Conservation (phyloP, 2,329 filamentous ascomycete species). For the Stachybotrys chartarum region DNA sequence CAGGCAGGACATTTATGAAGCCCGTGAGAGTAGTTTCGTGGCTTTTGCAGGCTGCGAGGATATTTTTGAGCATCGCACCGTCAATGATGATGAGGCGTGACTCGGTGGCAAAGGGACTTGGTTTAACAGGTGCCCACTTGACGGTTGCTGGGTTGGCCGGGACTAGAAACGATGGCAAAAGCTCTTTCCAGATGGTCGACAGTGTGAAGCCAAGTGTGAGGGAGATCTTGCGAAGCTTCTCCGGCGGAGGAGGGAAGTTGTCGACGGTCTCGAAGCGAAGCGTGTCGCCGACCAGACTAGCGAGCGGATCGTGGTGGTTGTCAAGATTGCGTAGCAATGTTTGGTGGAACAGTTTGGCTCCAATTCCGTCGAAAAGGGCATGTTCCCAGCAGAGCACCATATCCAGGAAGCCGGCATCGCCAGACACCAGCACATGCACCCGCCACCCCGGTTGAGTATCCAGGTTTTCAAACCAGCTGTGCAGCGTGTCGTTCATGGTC, state of each 20-base stretch:
- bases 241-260: constrained; percentile 15
- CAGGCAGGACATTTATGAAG: constrained; percentile 15
- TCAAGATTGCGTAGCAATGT: constrained; percentile 19
- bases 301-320: neutral
- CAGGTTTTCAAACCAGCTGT: constrained; percentile 9
- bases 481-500: constrained; percentile 2
- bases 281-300: constrained; percentile 3
- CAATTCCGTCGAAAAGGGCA: constrained; percentile 17
- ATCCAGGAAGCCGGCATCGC: constrained; percentile 10
- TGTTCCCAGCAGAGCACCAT: constrained; percentile 20
- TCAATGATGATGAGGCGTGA: constrained; percentile 11
- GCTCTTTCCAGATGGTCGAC: constrained; percentile 10
- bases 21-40: constrained; percentile 20
- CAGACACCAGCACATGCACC: constrained; percentile 8
- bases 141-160: constrained; percentile 3
- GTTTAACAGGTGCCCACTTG: constrained; percentile 16
- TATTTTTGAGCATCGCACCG: constrained; percentile 6
- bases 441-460: constrained; percentile 18
- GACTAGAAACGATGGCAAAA: constrained; percentile 6
- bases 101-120: constrained; percentile 10
- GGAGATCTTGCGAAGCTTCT: constrained; percentile 12
- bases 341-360: constrained; percentile 22
- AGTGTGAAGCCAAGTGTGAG: constrained; percentile 10
- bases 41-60: constrained; percentile 15
- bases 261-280: neutral